Conservation (phyloP, 805 yeast genomes). For the Zygosaccharomyces lentus region DNA sequence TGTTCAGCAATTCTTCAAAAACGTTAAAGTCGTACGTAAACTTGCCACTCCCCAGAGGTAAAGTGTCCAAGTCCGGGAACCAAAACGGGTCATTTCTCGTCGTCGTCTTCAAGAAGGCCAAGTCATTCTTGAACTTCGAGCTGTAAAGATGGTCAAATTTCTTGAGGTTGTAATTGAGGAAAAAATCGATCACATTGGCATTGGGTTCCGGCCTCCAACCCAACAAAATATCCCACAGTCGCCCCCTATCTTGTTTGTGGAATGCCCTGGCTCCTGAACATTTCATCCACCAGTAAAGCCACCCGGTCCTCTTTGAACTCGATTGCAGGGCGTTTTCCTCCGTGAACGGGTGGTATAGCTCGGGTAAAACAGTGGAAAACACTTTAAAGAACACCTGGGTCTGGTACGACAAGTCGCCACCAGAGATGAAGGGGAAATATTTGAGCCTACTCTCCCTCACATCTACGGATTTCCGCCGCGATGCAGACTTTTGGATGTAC, state of each 20-base stretch:
- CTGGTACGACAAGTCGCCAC: constrained; percentile 34
- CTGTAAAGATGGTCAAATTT: constrained; percentile 31
- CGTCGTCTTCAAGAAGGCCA: constrained; percentile 8
- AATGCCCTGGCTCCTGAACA: constrained; percentile 85
- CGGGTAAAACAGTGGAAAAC: constrained; percentile 64
- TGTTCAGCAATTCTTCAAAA: constrained; percentile 26
- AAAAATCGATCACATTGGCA: constrained; percentile 30
- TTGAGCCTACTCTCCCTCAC: constrained; percentile 12
- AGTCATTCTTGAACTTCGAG: constrained; percentile 21
- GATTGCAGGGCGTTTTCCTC: constrained; percentile 74
- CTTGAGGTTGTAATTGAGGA: constrained; percentile 33
- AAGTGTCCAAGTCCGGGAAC: constrained; percentile 35
- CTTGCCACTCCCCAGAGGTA: constrained; percentile 26
- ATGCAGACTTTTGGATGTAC: constrained; percentile 3
- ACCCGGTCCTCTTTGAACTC: constrained; percentile 58
- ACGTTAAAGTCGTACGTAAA: constrained; percentile 30
- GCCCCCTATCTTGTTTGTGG: constrained; percentile 74
- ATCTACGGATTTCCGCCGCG: constrained; percentile 8
- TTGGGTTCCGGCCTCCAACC: constrained; percentile 61
- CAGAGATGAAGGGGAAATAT: constrained; percentile 34
- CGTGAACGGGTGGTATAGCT: constrained; percentile 64
- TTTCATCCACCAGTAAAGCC: constrained; percentile 95
- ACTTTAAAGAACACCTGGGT: constrained; percentile 50
- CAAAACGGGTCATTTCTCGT: constrained; percentile 33
- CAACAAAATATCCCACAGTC: constrained; percentile 82